Conservation (phyloP, 1,139 yeast genomes). For the Geotrichum candidum region DNA sequence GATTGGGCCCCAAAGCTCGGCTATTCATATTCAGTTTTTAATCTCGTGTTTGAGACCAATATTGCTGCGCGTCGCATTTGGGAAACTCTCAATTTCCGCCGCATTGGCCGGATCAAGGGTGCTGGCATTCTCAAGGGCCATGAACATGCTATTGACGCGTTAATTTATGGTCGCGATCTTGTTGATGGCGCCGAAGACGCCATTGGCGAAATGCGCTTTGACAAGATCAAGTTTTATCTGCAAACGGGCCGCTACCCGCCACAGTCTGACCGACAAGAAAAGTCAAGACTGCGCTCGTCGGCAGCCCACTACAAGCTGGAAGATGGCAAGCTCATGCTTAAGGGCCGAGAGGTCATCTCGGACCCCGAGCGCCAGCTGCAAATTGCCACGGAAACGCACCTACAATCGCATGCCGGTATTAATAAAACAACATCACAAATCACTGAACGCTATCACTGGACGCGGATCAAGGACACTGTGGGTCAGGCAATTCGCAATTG, state of each 20-base stretch:
- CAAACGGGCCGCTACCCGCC: slow-evolving; percentile 86
- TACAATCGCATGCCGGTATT: slow-evolving; percentile 76
- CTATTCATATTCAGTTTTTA: slow-evolving; percentile 76
- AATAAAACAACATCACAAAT: slow-evolving; percentile 77
- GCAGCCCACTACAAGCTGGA: slow-evolving; percentile 70
- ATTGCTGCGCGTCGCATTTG: slow-evolving; percentile 73
- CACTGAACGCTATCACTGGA: slow-evolving; percentile 83
- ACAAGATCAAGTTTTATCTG: slow-evolving; percentile 68
- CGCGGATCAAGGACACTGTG: slow-evolving; percentile 82
- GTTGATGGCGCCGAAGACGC: slow-evolving; percentile 47
- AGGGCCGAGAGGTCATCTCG: slow-evolving; percentile 75
- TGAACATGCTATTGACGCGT: slow-evolving; percentile 75
- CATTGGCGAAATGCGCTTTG: slow-evolving; percentile 60
- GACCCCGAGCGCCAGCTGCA: slow-evolving; percentile 69
- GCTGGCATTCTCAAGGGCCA: slow-evolving; percentile 86
- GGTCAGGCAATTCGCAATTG: slow-evolving; percentile 75
- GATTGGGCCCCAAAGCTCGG: slow-evolving; percentile 92
- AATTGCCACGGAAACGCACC: slow-evolving; percentile 67
- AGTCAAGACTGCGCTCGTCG: slow-evolving; percentile 73
- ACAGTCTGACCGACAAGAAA: slow-evolving; percentile 73
- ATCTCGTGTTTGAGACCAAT: slow-evolving; percentile 83
- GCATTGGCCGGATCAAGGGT: slow-evolving; percentile 71
- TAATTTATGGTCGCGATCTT: slow-evolving; percentile 58
- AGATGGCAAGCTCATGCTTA: slow-evolving; percentile 68
- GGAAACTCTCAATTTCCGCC: slow-evolving; percentile 70